Conservation (phyloP, 202 grass and related monocot genomes). For the Digitaria exilis region DNA sequence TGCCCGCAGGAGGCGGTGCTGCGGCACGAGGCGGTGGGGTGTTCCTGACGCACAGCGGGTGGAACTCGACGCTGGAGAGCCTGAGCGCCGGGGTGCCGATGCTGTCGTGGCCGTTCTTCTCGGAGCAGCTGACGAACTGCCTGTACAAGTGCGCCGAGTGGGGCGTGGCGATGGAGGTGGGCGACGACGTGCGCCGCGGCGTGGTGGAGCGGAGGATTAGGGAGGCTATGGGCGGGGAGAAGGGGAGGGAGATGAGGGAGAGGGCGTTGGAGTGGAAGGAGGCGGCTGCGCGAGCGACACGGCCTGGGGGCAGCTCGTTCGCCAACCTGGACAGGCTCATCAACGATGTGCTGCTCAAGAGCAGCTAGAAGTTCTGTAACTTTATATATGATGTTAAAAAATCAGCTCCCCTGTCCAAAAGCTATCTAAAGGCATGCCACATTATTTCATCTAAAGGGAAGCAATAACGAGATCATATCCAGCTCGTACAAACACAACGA, state of each 20-base stretch:
- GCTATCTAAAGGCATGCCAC: too few relatives aligned
- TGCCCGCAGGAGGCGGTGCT: slow-evolving; percentile 31
- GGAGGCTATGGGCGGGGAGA: slow-evolving; percentile 48
- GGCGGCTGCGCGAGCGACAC: slow-evolving; percentile 11
- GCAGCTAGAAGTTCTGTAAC: neutral
- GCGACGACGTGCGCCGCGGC: slow-evolving; percentile 36
- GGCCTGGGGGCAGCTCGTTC: slow-evolving; percentile 31
- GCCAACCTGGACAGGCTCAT: slow-evolving; percentile 31
- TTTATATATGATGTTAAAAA: too few relatives aligned
- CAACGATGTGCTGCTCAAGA: slow-evolving; percentile 17
- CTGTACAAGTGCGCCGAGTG: slow-evolving; percentile 41
- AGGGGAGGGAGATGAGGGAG: slow-evolving; percentile 45
- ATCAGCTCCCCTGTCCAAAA: too few relatives aligned
- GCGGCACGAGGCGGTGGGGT: slow-evolving; percentile 4
- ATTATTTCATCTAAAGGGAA: neutral
- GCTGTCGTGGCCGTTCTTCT: slow-evolving; percentile 42
- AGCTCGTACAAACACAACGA: neutral
- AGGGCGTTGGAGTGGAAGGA: slow-evolving; percentile 47
- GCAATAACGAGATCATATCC: neutral
- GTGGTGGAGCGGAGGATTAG: slow-evolving; percentile 38
- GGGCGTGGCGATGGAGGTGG: slow-evolving; percentile 60
- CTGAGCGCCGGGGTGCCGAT: slow-evolving; percentile 34
- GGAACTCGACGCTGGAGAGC: slow-evolving; percentile 58
- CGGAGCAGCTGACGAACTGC: neutral
- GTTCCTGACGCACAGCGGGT: slow-evolving; percentile 61